Base-by-base conservation (phyloP, 352 stramenopile species). In the Detonula confervacea region DNA sequence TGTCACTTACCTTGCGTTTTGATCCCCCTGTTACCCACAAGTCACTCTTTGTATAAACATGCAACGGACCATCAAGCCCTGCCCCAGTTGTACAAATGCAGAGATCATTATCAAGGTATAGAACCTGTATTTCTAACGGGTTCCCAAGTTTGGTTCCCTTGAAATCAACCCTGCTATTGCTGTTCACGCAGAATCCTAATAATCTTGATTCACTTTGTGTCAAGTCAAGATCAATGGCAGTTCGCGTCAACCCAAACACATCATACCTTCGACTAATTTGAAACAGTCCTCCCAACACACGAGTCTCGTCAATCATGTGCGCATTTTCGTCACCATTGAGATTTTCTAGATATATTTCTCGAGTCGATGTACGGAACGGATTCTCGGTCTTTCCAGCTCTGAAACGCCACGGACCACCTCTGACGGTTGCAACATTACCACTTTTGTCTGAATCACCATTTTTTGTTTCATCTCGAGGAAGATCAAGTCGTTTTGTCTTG, bases 1-100 rank as follows among this genome's bases (percentile, higher is more conserved):
- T n/a, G n/a, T n/a, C n/a, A 16, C 44, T 64, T 54, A 77, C 69
- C 51, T 81, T 83, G 47, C 69, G 70, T 61, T 75, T 82, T 22
- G 65, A 22, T 62, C 66, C 74, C 51, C 22, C 55, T 63, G 47
- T 55, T 12, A 73, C 35, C 73, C 74, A 89, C 25, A 73, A 67
- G 52, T 87, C 64, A 73, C 67, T 79, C 59, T 86, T 86, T 29
- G 83, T 90, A 63, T 87, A 90, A n/a, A 90, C 80, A 51, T 78
- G 67, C 42, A 87, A 79, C 7, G 83, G 69, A n/a, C 64, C 66
- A 49, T 89, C 46, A 1, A 75, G 22, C 18, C 56, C 71, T 16
- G 76, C 61, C 27, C 60, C 63, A 37, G 80, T 81, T 11, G 76
- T 84, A n/a, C 57, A 74, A 57, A 90, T 77, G 63, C 83, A 90